Base-by-base conservation (phyloP, 75 land plant genomes). In the Larix kaempferi region DNA sequence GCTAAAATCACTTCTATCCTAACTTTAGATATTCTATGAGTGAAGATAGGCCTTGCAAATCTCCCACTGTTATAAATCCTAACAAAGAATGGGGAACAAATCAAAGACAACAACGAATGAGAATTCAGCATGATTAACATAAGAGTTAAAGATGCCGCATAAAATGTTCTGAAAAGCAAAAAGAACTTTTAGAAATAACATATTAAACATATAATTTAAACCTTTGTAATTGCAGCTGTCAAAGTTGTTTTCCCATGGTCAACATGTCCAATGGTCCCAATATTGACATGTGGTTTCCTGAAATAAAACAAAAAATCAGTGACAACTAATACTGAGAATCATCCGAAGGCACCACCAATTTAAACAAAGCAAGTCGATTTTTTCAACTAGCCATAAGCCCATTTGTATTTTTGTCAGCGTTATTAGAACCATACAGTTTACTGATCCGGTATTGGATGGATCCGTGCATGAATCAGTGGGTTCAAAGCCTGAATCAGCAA, bases 191-290 rank as follows among this genome's bases (percentile, higher is more conserved):
- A 16, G n/a, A 63, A 39, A 17, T 55, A 41, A 21, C 3, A 26
- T 16, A 25, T 16, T 39, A 65, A 72, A 78, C 12, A 22, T 16
- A 60, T 22, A n/a, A 57, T 59, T 83, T 44, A 27, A 62, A 95
- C 99, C 97, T 84, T 96, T 17, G 99, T 96, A 61, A 96, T 96
- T 44, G 99, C 99, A 29, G 98, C 98, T 27, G 99, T 96, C 56
- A 96, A 76, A 61, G 99, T 96, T 59, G 99, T 94, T 80, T 96
- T 96, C 79, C 99, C 99, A 84, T 96, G 99, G 84, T 96, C 99
- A 73, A 96, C 99, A 81, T 96, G 99, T 39, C 99, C 99, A 85
- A 96, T 96, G 2, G 98, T 96, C 14, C 98, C 99, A 77, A 96
- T 90, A 83, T 96, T 96, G 81, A 96, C 92, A 79, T 96, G 99